Evolutionary conservation across 805 yeast species (phyloP), one percentile per base, ranked within the genome.

Genomic region (Barnettozyma californica): DNA sequence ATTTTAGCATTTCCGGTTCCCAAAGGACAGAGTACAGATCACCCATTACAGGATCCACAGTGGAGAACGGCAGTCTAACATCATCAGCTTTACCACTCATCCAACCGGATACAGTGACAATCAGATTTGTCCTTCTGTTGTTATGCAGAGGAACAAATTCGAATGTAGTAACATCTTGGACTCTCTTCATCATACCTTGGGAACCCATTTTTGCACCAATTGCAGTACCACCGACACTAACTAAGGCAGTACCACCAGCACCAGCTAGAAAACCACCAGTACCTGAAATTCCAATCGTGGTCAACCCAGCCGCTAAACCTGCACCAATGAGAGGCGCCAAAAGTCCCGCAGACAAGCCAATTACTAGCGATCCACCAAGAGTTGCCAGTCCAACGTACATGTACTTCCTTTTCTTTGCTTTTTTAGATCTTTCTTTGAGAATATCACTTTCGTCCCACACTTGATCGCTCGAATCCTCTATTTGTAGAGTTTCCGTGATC

Each of bases 281-380:
- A n/a, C 99, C 98, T 1, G 87, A 74, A 20, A 95, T 86, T 29
- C 99, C 99, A 20, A 92, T 80, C 0, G 99, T 94, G 1, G 97
- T 84, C 37, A 94, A 72, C 14, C 98, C 99, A 4, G 98, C 98
- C 2, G 98, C 99, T 26, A 94, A 62, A 60, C 99, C 99, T 1
- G 98, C 98, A 44, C 98, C 98, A 60, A 94, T 95, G 2, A 95
- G 96, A 0, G 99, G 99, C 0, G 99, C 99, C 41, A 94, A 69
- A 40, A 94, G 67, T 7, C 99, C 99, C 9, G 96, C 98, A 51
- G 97, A 88, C 18, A 94, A 71, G 2, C 99, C 99, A 50, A 94
- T 78, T 1, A 94, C 96, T 20, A 94, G 70, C 1, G 96, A 91
- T 2, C 99, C 99, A 26, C 98, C 98, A 14, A 91, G 75, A 8